Evolutionary conservation across 1,284 basidiomycete genomes (phyloP).

Genomic region (Cutaneotrichosporon cavernicola): DNA sequence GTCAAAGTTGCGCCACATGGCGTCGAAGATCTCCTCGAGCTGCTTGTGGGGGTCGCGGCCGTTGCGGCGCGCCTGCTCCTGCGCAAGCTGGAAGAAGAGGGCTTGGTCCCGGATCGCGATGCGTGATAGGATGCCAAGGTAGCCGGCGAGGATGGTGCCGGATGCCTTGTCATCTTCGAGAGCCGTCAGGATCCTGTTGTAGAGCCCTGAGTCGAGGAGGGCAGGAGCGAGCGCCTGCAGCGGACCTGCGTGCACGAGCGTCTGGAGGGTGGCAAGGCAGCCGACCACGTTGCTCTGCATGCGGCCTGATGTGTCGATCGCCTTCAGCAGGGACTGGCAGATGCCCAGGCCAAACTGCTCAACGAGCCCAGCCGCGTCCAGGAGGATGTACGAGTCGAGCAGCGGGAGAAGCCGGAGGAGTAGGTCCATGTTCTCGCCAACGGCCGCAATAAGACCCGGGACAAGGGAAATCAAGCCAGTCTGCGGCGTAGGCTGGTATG

Average conservation of each 20-base stretch:
- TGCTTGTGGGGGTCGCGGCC: constrained; percentile 34
- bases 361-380: constrained; percentile 66
- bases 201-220: constrained; percentile 46
- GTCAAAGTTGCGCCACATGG: constrained; percentile 53
- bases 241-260: constrained; percentile 39
- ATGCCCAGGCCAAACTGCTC: constrained; percentile 36
- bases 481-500: constrained; percentile 55
- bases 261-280: constrained; percentile 39
- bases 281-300: constrained; percentile 32
- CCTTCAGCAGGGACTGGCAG: constrained; percentile 37
- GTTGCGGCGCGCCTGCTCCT: constrained; percentile 37
- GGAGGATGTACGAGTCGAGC: constrained; percentile 75
- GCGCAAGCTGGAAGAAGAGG: constrained; percentile 45
- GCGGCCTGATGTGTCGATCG: constrained; percentile 34
- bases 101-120: constrained; percentile 46
- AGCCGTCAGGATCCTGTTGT: constrained; percentile 42
- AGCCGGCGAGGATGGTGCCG: constrained; percentile 46
- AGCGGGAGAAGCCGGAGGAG: constrained; percentile 66
- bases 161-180: constrained; percentile 53
- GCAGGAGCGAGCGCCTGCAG: constrained; percentile 36
- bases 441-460: constrained; percentile 62
- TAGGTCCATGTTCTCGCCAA: constrained; percentile 72
- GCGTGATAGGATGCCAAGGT: constrained; percentile 44
- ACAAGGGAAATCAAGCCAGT: constrained; percentile 65
- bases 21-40: constrained; percentile 50